phyloP scores from a whole-genome alignment of 495 filamentous ascomycete species.

The Neurospora sp. region DNA sequence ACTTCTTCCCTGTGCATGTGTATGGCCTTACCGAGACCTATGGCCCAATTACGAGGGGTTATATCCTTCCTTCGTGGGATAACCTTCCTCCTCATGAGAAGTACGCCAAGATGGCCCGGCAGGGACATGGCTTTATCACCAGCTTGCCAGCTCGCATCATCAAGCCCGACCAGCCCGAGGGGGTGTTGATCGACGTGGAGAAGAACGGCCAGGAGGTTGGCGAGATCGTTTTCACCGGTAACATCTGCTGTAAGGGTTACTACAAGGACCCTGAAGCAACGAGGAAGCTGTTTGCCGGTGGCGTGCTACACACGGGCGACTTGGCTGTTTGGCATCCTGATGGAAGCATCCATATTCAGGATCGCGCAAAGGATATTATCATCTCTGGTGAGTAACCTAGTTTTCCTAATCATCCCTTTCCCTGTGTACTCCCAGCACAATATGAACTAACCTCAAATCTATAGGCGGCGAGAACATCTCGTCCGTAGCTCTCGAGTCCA shows the following conservation, averaged over 20 bases:
- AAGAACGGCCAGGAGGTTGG: constrained; percentile 83
- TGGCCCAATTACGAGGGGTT: constrained; percentile 91
- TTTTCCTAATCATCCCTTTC: too few species aligned
- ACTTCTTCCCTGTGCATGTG: constrained; percentile 85
- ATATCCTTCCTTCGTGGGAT: constrained; percentile 77
- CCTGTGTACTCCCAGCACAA: too few species aligned
- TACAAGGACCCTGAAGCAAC: constrained; percentile 86
- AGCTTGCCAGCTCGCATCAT: constrained; percentile 74
- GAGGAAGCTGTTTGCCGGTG: constrained; percentile 76
- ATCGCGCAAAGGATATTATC: constrained; percentile 94
- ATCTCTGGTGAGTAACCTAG: constrained; percentile 66
- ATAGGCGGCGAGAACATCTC: constrained; percentile 94
- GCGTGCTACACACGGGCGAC: constrained; percentile 81
- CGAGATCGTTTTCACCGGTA: constrained; percentile 83
- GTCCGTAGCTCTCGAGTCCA: constrained; percentile 80
- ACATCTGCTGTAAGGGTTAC: constrained; percentile 88
- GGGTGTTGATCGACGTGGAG: constrained; percentile 60
- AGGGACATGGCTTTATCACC: constrained; percentile 83
- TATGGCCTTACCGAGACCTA: constrained; percentile 96
- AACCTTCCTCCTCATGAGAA: constrained; percentile 56
- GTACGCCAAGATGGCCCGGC: constrained; percentile 79
- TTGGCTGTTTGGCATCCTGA: constrained; percentile 87
- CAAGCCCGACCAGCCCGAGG: constrained; percentile 60
- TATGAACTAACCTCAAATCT: too few species aligned
- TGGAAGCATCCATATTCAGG: constrained; percentile 82